Evolutionary conservation across 148 eudicot species (phyloP).

Genomic region (Gaultheria prostrata): DNA sequence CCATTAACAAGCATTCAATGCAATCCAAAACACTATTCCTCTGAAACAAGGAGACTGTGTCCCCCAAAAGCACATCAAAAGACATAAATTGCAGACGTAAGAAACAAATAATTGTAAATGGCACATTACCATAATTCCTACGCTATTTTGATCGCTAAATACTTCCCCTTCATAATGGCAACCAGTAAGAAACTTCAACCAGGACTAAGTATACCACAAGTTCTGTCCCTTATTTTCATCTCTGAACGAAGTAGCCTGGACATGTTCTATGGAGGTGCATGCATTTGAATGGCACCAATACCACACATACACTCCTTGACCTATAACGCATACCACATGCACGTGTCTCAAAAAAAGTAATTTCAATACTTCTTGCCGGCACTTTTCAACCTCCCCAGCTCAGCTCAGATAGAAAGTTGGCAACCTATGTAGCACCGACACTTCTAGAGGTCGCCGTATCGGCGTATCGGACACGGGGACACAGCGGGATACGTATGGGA

Average conservation of each 20-base stretch:
- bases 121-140: not conserved
- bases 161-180: not conserved
- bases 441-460: too few species aligned
- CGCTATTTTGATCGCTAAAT: not conserved
- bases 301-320: not conserved
- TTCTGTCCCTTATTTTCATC: not conserved
- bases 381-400: not conserved
- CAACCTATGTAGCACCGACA: too few species aligned
- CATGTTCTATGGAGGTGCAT: not conserved
- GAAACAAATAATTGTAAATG: not conserved
- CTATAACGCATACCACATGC: not conserved
- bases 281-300: not conserved
- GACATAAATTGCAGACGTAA: not conserved
- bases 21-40: not conserved
- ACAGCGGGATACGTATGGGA: too few species aligned
- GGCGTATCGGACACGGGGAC: too few species aligned
- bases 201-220: not conserved
- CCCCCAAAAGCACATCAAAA: not conserved
- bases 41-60: not conserved
- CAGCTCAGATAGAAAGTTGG: too few species aligned
- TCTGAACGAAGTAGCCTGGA: not conserved
- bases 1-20: conserved; percentile 1
- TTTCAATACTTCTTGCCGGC: not conserved
- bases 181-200: not conserved
- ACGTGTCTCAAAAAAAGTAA: not conserved